Evolutionary conservation across 2,329 filamentous ascomycete genomes (phyloP), one percentile per base, ranked within the genome.

Genomic region (Paraphaeosphaeria minitans): DNA sequence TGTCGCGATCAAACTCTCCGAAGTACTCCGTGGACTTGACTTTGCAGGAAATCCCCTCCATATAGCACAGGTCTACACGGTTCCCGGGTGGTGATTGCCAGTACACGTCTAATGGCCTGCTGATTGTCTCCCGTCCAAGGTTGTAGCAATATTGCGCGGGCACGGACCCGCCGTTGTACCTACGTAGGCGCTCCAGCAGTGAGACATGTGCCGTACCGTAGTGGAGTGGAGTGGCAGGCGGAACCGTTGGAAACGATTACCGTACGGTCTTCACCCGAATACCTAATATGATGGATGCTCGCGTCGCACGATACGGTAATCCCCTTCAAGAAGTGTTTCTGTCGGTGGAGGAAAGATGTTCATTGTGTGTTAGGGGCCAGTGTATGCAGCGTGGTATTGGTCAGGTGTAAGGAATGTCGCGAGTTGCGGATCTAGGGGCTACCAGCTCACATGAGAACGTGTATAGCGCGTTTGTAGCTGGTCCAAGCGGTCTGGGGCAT

Each of bases 371-470:
- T 12, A 31, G 6, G 6, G 29, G 29, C 10, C 5, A 5, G 29
- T n/a, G 39, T 9, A 12, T 31, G 29, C 29, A 31, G 29, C 6
- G 29, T 31, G 29, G 29, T 8, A 8, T 12, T 21, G 54, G 39
- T 16, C 21, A 35, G 19, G 10, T 21, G 14, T 22, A 10, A 29
- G 29, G 9, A 21, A 53, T 2, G 19, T 31, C 24, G 51, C 51
- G 39, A 19, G 8, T 35, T 35, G 13, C 24, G 24, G 24, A 27
- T 6, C 24, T 27, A 24, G n/a, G 27, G 24, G 22, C n/a, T 21
- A n/a, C 51, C 41, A 53, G 57, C 57, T 60, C 58, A 57, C 58
- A 57, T 60, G 58, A 55, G 54, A 31, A 39, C 50, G 58, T 45
- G 58, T 57, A 41, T 53, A 45, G 48, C 53, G 57, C 57, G 57